Evolutionary conservation across 2,329 filamentous ascomycete species (phyloP), one percentile per base, ranked within the genome.

Genomic region (Dothideomycetidae sp.): DNA sequence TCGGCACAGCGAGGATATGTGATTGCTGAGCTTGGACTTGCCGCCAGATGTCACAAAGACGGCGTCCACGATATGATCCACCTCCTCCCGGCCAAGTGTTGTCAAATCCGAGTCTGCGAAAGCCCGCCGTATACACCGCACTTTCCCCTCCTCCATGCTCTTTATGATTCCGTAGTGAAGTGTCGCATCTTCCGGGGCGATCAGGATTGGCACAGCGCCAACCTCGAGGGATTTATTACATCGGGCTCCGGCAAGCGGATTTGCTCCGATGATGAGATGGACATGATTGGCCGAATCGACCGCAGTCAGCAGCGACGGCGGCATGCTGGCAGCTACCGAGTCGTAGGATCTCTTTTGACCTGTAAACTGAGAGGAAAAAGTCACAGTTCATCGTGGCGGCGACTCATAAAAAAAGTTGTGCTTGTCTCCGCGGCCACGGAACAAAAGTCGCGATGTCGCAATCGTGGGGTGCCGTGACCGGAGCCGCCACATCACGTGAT

Each of bases 241-340:
- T 49, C 90, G 74, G 19, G 84, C 73, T 36, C 80, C 79, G n/a
- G 90, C 88, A 29, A 98, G 70, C 10, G 88, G 76, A 51, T 86
- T 90, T 21, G 79, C 77, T 42, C 90, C 90, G 45, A 96, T 60
- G 50, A 98, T 73, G 41, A 98, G 68, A 56, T 98, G 90, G 29
- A 86, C 59, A 53, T 83, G 79, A 33, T 64, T 69, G 35, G 67
- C 67, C 51, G 75, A 78, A 54, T 85, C 75, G 46, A 79, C 68
- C 33, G 81, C 76, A 31, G 81, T 78, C 33, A 92, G 73, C 36
- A 92, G 67, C 3, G 77, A 65, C 26, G 67, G 62, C 21, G 56
- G 50, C 63, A 67, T 66, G 12, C 21, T 26, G n/a, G n/a, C n/a
- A n/a, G n/a, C n/a, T n/a, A n/a, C n/a, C n/a, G n/a, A n/a, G n/a